Base-by-base conservation (phyloP, 768 basidiomycete genomes). In the Lactifluus subvellereus region DNA sequence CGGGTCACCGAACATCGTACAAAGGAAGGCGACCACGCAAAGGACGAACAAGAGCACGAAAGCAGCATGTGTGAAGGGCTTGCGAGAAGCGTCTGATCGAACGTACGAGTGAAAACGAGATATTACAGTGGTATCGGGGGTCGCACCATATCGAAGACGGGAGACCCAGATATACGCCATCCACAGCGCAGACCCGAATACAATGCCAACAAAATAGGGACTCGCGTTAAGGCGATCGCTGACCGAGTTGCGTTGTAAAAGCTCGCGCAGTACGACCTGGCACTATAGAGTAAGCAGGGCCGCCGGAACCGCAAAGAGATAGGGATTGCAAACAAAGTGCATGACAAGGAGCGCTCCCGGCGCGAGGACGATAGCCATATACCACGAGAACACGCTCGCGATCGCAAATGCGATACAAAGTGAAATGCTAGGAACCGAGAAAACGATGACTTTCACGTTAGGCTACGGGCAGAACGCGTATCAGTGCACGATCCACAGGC, bases 311-410 rank as follows among this genome's bases (percentile, higher is more conserved):
- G 4, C 18, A 13, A 33, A 22, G 13, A 20, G 35, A n/a, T 14
- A 37, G 22, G 16, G n/a, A 11, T 27, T 18, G 11, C 57, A n/a
- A 48, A 58, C 62, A 20, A 10, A 0, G 7, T 33, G 6, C 45
- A 59, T 49, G 4, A n/a, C 27, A 5, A 8, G 8, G 49, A 35
- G 20, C 30, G 32, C 35, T 1, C n/a, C 52, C 6, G 57, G 62
- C 4, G 52, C 37, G 9, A 63, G 20, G 10, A 49, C 0, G n/a
- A 63, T 33, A 11, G 45, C 33, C 50, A 59, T 48, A 30, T 48
- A 58, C 62, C 62, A 63, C 7, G 51, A 45, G 35, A 59, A 63
- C 14, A 49, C 52, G 27, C n/a, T 32, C 16, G 30, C 27, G 20
- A 59, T 49, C 13, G 30, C 14, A 30, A 63, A 63, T 6, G 38